phyloP scores from a whole-genome alignment of 805 yeast species.

The Teunomyces cretensis region DNA sequence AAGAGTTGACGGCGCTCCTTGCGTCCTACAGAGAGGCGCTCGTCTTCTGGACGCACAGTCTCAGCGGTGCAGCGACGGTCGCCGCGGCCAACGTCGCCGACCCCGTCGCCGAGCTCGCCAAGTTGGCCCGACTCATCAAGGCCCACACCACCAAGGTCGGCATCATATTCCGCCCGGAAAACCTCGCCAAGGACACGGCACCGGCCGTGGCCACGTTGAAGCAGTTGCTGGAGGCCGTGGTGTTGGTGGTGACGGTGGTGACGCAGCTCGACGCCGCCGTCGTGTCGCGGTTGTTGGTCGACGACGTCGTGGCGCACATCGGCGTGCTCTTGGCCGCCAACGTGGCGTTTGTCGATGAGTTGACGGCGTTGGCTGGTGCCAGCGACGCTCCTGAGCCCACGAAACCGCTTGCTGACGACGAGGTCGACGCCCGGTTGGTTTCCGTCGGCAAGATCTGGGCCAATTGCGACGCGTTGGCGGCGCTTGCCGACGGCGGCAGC shows the following conservation, averaged over 20 bases:
- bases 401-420: conserved; percentile 12
- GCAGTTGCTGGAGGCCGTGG: conserved; percentile 44
- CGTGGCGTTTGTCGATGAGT: conserved; percentile 23
- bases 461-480: conserved; percentile 51
- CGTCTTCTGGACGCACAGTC: conserved; percentile 21
- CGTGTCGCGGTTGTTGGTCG: conserved; percentile 38
- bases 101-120: conserved; percentile 58
- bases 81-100: conserved; percentile 33
- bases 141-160: conserved; percentile 82
- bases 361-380: conserved; percentile 20
- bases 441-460: conserved; percentile 73
- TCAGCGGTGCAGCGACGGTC: not conserved
- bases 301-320: conserved; percentile 29
- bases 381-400: too few relatives aligned
- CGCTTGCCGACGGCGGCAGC: conserved; percentile 48
- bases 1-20: conserved; percentile 14
- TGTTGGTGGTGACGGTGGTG: conserved; percentile 45
- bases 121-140: conserved; percentile 57
- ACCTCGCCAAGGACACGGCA: conserved; percentile 37
- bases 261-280: conserved; percentile 26
- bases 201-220: conserved; percentile 47
- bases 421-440: conserved; percentile 45
- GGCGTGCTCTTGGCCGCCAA: conserved; percentile 18
- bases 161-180: conserved; percentile 63
- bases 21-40: conserved; percentile 31